Conservation (phyloP, 73 alveolate genomes). For the Uronychia binucleata region DNA sequence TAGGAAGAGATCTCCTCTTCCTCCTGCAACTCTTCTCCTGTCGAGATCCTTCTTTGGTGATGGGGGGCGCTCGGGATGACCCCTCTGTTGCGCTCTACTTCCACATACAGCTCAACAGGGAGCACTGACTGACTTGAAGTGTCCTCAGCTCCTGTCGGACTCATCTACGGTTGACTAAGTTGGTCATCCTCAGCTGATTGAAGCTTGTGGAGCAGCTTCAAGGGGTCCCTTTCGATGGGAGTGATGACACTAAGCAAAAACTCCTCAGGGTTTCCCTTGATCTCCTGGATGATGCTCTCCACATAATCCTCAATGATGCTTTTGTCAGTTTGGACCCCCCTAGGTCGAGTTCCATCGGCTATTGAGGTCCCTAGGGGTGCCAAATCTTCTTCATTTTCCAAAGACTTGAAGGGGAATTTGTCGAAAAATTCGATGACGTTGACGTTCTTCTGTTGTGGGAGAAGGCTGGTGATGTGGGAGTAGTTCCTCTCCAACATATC, state of each 20-base stretch:
- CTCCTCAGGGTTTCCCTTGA: neutral
- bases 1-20: neutral
- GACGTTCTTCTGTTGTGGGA: neutral
- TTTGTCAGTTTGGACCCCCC: neutral
- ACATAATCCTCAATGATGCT: neutral
- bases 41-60: neutral
- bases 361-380: neutral
- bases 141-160: neutral
- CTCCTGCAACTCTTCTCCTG: neutral
- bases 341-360: neutral
- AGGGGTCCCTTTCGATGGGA: neutral
- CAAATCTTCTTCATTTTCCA: neutral
- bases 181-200: slow-evolving; percentile 6
- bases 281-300: neutral
- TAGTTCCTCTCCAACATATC: neutral
- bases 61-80: neutral
- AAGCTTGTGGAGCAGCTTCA: neutral
- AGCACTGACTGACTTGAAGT: slow-evolving; percentile 24
- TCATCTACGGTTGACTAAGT: neutral
- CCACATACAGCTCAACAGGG: slow-evolving; percentile 47
- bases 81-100: slow-evolving; percentile 18
- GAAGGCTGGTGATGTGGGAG: neutral
- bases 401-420: neutral
- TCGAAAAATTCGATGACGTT: neutral
- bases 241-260: neutral